A percentile compares a stretch with the other conserved stretches of the same genome.
Evolutionary conservation across 2,329 filamentous ascomycete genomes (phyloP).

Genomic region (Stagonosporopsis vannaccii): DNA sequence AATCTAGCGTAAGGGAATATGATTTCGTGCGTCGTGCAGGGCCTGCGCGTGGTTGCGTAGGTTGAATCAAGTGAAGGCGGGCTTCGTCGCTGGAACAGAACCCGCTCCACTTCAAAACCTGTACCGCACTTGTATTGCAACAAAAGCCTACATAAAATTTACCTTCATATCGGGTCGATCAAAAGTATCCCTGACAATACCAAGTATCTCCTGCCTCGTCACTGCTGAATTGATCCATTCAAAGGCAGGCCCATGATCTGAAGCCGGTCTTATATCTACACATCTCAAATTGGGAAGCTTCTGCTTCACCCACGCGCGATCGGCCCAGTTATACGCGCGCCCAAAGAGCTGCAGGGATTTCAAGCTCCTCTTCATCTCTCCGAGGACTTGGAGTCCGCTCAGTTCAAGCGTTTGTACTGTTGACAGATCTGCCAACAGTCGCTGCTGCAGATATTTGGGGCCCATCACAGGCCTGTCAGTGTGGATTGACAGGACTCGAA

Average conservation of each 20-base stretch:
- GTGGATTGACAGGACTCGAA: too few relatives aligned
- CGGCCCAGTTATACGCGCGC: neutral
- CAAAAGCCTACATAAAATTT: neutral
- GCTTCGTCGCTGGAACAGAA: neutral
- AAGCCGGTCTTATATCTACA: neutral
- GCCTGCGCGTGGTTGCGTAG: neutral
- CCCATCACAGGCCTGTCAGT: too few relatives aligned
- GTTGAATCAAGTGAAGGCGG: too few relatives aligned
- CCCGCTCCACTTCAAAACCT: too few relatives aligned
- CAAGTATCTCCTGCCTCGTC: neutral
- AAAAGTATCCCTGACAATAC: neutral
- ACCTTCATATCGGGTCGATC: neutral
- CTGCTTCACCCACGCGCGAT: neutral
- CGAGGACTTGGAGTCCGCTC: neutral
- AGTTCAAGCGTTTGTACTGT: neutral
- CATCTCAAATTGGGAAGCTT: neutral
- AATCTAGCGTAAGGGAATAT: neutral
- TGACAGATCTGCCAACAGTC: too few relatives aligned
- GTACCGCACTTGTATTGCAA: too few relatives aligned
- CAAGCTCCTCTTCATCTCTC: neutral
- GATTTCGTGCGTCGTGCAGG: neutral
- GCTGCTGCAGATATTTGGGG: too few relatives aligned
- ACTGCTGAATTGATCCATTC: too few relatives aligned
- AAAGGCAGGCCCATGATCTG: too few relatives aligned
- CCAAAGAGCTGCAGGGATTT: too few relatives aligned